These are phyloP conservation scores for Triadica sebifera DNA, from an alignment of 345 rosid genomes.

Conservation along the genomic window DNA sequence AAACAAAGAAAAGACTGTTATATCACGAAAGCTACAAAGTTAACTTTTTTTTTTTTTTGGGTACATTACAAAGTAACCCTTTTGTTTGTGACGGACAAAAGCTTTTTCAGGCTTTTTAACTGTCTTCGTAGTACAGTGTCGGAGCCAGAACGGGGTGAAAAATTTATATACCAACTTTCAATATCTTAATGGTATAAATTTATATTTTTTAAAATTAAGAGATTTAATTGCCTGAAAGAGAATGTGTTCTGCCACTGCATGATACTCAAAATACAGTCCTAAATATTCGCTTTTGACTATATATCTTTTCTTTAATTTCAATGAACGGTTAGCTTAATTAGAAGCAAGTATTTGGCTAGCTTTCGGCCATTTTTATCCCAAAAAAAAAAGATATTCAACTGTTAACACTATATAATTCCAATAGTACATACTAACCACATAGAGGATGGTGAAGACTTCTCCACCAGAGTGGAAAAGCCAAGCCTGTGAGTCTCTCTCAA, in stretches of 20 bases:
- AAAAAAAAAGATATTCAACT: background rate
- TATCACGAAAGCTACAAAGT: background rate
- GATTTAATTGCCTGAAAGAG: too few relatives aligned
- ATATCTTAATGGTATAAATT: too few relatives aligned
- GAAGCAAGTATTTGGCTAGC: background rate
- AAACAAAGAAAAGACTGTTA: background rate
- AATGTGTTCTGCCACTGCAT: too few relatives aligned
- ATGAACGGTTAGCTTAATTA: background rate
- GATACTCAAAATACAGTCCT: too few relatives aligned
- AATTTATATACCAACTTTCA: too few relatives aligned
- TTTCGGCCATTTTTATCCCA: background rate
- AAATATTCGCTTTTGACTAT: too few relatives aligned
- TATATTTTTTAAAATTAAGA: too few relatives aligned
- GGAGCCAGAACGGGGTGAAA: too few relatives aligned
- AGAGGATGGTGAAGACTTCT: slow-evolving; percentile 85
- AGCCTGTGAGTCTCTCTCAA: slow-evolving; percentile 64
- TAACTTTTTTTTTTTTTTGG: too few relatives aligned
- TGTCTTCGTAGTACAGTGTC: background rate
- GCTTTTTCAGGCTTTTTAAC: background rate
- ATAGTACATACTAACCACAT: slow-evolving; percentile 55
- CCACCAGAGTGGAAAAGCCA: slow-evolving; percentile 83
- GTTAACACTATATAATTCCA: too few relatives aligned
- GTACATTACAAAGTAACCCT: too few relatives aligned
- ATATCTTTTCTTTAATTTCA: too few relatives aligned
- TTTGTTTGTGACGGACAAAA: slow-evolving; percentile 5